Evolutionary conservation across 805 yeast species (phyloP), one percentile per base, ranked within the genome.

Genomic region (Yarrowia sp.): DNA sequence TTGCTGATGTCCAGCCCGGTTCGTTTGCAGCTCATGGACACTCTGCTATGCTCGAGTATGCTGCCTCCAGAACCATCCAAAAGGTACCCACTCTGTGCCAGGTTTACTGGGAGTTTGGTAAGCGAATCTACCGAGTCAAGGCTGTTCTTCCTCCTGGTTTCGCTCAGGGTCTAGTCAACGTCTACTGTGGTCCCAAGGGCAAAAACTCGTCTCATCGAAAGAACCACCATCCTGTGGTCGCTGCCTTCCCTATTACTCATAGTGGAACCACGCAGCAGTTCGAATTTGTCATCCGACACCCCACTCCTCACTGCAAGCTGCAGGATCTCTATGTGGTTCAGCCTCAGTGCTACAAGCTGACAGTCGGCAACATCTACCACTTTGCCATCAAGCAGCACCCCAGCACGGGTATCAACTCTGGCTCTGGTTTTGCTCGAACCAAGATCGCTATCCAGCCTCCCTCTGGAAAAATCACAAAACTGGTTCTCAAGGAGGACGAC

Each of bases 371-470:
- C 65, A 81, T 84, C 7, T 90, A 90, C 71, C 82, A 79, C 58
- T 92, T 93, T 73, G 83, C 80, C 65, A 75, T 90, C 38, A 74
- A 80, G 14, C 90, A 86, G 70, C 84, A 84, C 67, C 89, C 89
- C 9, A 78, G 85, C n/a, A 75, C 65, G 76, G 81, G 87, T 2
- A 69, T 84, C 53, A 70, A 74, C 7, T 72, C 78, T 22, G 74
- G 73, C 8, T 68, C 75, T 1, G 81, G 78, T 58, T 73, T 76
- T 65, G 77, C 75, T 43, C 84, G 82, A 68, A 79, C 82, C 65
- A 83, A 86, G 67, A 73, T 90, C 61, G 92, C 88, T 0, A 75
- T 93, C 15, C 92, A 91, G 71, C 83, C 95, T 0, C 99, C 99
- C 1, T 83, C 89, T 1, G 97, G 97, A 0, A 86, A 87, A 68